phyloP scores from a whole-genome alignment of 2,329 filamentous ascomycete species.

The Emergomyces africanus region DNA sequence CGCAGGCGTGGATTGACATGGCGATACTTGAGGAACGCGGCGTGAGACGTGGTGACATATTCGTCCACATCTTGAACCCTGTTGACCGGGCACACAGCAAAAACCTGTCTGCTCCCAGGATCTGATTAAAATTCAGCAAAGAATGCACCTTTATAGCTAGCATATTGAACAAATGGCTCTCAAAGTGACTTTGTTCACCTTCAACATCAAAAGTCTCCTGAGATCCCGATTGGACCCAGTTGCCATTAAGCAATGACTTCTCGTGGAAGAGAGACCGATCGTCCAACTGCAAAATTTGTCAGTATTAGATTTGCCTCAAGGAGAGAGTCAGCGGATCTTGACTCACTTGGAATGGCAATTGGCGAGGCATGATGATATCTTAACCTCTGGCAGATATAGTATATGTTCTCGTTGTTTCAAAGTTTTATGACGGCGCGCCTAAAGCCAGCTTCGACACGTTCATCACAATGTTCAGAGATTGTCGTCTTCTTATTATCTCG shows the following conservation, averaged over 20 bases:
- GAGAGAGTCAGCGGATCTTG: background rate
- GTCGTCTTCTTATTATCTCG: background rate
- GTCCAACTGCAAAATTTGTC: background rate
- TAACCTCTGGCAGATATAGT: background rate
- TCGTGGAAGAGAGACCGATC: background rate
- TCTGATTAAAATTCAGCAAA: background rate
- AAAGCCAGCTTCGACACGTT: too few relatives aligned
- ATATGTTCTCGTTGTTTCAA: background rate
- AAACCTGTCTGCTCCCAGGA: background rate
- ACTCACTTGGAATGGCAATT: background rate
- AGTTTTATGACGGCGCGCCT: background rate
- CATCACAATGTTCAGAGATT: background rate
- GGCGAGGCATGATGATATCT: background rate
- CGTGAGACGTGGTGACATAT: background rate
- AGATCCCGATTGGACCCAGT: background rate
- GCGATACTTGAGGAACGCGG: background rate
- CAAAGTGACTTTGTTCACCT: constrained; percentile 1
- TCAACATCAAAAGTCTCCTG: background rate
- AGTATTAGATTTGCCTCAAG: background rate
- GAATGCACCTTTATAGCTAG: background rate
- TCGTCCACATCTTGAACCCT: background rate
- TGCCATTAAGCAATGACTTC: background rate
- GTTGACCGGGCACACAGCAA: background rate
- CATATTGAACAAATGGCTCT: background rate
- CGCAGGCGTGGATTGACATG: background rate